A percentile compares a stretch with the other conserved stretches of the same genome.
Conservation (phyloP, 164 flowering plant species). For the Kalanchoe fedtschenkoi region DNA sequence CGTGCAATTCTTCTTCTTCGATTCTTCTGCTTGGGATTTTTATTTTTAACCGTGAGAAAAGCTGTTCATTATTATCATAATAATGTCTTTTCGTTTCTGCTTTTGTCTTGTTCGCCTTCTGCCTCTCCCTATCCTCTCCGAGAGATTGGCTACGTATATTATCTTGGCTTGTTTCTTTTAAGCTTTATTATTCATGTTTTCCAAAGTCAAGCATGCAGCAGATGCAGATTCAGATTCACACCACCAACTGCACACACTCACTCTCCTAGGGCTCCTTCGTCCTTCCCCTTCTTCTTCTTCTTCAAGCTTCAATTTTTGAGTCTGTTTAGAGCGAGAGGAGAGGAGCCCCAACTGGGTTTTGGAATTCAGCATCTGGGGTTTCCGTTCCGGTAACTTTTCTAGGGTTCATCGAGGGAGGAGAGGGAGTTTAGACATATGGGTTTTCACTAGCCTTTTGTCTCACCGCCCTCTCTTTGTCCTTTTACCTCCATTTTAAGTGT, state of each 20-base stretch:
- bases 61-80: not conserved
- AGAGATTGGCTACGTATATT: constrained; percentile 1
- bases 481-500: not conserved
- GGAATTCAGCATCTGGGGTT: constrained; percentile 3
- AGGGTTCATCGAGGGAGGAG: constrained; percentile 16
- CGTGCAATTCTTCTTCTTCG: not conserved
- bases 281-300: not conserved
- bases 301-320: not conserved
- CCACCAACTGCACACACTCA: not conserved
- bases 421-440: constrained; percentile 55
- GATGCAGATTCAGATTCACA: constrained; percentile 4
- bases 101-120: not conserved
- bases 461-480: constrained; percentile 36
- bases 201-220: constrained; percentile 1
- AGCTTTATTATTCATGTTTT: not conserved
- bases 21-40: not conserved
- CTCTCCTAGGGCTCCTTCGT: not conserved
- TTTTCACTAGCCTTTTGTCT: constrained; percentile 38
- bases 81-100: not conserved
- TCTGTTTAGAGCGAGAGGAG: not conserved
- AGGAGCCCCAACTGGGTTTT: not conserved
- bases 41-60: not conserved
- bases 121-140: not conserved
- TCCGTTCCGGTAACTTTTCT: not conserved
- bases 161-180: not conserved